A percentile compares a stretch with the other conserved stretches of the same genome.
Evolutionary conservation across 768 basidiomycete species (phyloP).

Genomic region (Xerocomus brunneocitrinus): DNA sequence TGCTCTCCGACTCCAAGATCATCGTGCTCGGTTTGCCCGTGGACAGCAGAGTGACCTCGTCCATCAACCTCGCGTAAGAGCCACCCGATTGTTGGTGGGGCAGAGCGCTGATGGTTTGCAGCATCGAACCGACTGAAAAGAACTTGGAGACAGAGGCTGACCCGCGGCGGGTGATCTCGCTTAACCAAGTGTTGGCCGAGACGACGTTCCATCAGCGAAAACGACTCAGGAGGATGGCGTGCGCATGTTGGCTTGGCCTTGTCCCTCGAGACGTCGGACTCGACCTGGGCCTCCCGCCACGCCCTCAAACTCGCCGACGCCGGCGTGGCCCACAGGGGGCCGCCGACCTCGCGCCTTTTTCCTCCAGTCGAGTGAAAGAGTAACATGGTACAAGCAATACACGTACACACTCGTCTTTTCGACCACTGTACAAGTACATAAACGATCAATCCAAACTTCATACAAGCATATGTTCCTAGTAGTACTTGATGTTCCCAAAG

Average conservation of each 20-base stretch:
- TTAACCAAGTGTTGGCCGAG: conserved; percentile 29
- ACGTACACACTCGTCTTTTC: no score
- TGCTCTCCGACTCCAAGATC: conserved; percentile 30
- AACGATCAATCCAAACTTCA: no score
- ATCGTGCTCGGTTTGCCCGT: conserved; percentile 32
- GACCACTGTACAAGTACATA: no score
- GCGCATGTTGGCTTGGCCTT: conserved; percentile 16
- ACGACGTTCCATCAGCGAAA: conserved; percentile 11
- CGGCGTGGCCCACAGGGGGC: conserved; percentile 23
- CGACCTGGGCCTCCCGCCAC: conserved; percentile 28
- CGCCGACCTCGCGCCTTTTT: conserved; percentile 12
- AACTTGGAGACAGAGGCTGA: conserved; percentile 19
- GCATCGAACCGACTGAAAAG: conserved; percentile 30
- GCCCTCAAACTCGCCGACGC: conserved; percentile 31
- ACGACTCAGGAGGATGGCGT: neutral
- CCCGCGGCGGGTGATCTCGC: conserved; percentile 26
- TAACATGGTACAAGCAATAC: no score
- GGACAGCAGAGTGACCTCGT: conserved; percentile 30
- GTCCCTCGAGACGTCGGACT: conserved; percentile 20
- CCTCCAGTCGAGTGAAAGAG: no score
- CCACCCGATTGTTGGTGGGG: neutral
- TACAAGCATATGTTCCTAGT: no score
- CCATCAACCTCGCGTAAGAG: conserved; percentile 38
- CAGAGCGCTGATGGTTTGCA: conserved; percentile 1
- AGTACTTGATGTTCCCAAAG: no score